Conservation (phyloP, 1,284 basidiomycete genomes). For the Irpex lacteus region DNA sequence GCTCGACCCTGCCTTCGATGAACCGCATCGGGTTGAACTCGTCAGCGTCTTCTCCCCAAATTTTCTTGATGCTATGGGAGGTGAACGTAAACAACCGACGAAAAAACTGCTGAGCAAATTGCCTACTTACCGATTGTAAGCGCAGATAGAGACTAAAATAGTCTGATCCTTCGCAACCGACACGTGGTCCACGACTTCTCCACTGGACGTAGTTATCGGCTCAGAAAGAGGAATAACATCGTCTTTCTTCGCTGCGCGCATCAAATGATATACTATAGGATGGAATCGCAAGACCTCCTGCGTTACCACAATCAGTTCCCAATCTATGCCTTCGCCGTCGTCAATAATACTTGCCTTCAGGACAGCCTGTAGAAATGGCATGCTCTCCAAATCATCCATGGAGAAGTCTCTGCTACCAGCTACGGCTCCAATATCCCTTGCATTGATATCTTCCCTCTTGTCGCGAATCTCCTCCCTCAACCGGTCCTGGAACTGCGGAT, state of each 20-base stretch:
- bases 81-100: not conserved
- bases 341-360: constrained; percentile 16
- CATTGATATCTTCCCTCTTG: constrained; percentile 17
- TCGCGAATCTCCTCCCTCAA: constrained; percentile 23
- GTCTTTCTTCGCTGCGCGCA: constrained; percentile 24
- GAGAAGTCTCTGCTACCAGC: constrained; percentile 18
- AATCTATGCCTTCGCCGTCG: constrained; percentile 22
- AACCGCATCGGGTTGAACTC: constrained; percentile 12
- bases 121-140: constrained; percentile 6
- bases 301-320: constrained; percentile 20
- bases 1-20: constrained; percentile 5
- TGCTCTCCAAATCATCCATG: constrained; percentile 29
- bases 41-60: constrained; percentile 13
- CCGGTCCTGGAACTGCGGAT: constrained; percentile 22
- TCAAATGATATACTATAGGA: constrained; percentile 10
- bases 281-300: constrained; percentile 22
- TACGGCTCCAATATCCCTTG: constrained; percentile 19
- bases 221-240: constrained; percentile 42
- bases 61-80: not conserved
- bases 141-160: constrained; percentile 1
- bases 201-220: constrained; percentile 33
- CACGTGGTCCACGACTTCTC: constrained; percentile 31
- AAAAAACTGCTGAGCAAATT: not conserved
- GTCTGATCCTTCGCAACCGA: constrained; percentile 14
- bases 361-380: constrained; percentile 19